phyloP scores from a whole-genome alignment of 768 basidiomycete genomes.

The Tulasnella sp. region DNA sequence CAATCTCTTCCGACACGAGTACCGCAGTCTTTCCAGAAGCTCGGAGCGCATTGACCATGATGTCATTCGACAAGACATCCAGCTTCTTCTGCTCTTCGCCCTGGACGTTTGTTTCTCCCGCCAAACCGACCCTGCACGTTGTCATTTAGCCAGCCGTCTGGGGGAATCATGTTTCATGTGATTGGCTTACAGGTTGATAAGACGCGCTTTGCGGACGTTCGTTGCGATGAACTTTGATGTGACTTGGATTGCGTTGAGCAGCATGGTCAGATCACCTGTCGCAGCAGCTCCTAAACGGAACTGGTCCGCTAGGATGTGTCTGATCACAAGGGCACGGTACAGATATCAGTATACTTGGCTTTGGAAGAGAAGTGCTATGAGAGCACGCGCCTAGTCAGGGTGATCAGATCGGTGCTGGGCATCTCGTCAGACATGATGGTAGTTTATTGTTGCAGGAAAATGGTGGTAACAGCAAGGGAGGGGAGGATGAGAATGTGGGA shows the following conservation, averaged over 20 bases:
- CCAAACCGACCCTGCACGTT: constrained; percentile 71
- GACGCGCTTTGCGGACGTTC: constrained; percentile 90
- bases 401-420: constrained; percentile 81
- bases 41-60: constrained; percentile 95
- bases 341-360: constrained; percentile 12
- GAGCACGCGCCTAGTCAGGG: constrained; percentile 67
- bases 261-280: constrained; percentile 87
- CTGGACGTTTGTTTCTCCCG: constrained; percentile 92
- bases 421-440: constrained; percentile 35
- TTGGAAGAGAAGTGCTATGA: background rate
- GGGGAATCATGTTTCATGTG: background rate
- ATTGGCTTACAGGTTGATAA: constrained; percentile 89
- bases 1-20: constrained; percentile 91
- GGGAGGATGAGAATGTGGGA: background rate
- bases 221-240: constrained; percentile 97
- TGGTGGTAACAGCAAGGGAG: background rate
- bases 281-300: constrained; percentile 69
- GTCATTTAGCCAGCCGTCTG: constrained; percentile 1
- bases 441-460: background rate
- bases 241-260: constrained; percentile 91
- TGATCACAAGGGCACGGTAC: background rate
- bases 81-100: constrained; percentile 99
- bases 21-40: constrained; percentile 97
- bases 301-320: constrained; percentile 79
- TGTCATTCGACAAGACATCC: constrained; percentile 94